Conservation (phyloP, 441 rosid genomes). For the Bocquillonia castaneifolia region DNA sequence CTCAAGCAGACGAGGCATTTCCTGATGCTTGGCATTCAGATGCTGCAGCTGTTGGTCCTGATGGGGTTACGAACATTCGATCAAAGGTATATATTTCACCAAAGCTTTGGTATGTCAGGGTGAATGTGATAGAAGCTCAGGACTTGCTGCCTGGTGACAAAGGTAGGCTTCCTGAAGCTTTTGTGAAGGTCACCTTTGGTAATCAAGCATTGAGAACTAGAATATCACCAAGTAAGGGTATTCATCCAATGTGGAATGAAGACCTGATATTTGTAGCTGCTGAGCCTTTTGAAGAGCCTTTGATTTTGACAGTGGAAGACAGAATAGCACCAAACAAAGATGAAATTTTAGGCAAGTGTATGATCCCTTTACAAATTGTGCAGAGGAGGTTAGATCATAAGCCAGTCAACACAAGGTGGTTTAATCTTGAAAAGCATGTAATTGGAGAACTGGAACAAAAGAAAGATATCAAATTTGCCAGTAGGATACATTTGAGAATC, state of each 20-base stretch:
- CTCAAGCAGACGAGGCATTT: conserved; percentile 86
- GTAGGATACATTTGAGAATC: conserved; percentile 72
- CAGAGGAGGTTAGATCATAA: conserved; percentile 82
- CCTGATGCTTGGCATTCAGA: conserved; percentile 91
- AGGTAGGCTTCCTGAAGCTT: conserved; percentile 58
- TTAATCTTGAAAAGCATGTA: conserved; percentile 68
- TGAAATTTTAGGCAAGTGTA: conserved; percentile 58
- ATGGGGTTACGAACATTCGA: conserved; percentile 52
- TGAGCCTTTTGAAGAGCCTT: conserved; percentile 83
- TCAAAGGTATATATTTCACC: conserved; percentile 89
- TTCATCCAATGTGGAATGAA: conserved; percentile 73
- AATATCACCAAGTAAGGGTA: conserved; percentile 45
- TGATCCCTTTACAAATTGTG: conserved; percentile 45
- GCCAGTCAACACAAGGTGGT: conserved; percentile 75
- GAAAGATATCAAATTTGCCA: conserved; percentile 70
- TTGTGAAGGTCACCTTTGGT: conserved; percentile 64
- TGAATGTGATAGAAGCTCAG: conserved; percentile 83
- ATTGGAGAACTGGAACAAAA: conserved; percentile 57
- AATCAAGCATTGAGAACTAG: conserved; percentile 62
- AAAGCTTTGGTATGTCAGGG: conserved; percentile 77
- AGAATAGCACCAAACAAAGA: conserved; percentile 52
- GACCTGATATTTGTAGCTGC: conserved; percentile 76
- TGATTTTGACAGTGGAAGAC: conserved; percentile 66
- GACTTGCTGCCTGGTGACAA: conserved; percentile 62
- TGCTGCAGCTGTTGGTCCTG: conserved; percentile 62